These are phyloP conservation scores for Globisporangium rhizosaccharum DNA, from an alignment of 352 stramenopile genomes.

Conservation along the genomic window DNA sequence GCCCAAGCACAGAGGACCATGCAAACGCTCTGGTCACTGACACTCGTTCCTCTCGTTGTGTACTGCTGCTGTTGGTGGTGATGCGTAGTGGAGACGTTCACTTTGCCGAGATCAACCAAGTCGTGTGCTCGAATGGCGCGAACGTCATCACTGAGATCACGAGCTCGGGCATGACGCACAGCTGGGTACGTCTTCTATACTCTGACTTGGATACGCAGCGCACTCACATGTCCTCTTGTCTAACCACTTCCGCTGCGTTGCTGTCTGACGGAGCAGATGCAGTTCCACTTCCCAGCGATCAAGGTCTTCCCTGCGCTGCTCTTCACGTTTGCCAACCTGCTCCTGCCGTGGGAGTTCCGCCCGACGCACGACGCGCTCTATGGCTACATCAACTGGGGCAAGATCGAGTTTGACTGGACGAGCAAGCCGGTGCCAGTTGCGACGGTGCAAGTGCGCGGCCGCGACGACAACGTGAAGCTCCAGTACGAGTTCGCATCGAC, in stretches of 20 bases:
- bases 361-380: conserved; percentile 62
- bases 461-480: conserved; percentile 67
- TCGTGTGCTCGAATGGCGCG: conserved; percentile 72
- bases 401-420: conserved; percentile 90
- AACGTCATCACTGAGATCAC: conserved; percentile 84
- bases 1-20: neutral
- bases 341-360: conserved; percentile 79
- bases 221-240: no score
- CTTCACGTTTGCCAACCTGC: conserved; percentile 68
- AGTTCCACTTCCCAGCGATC: conserved; percentile 55
- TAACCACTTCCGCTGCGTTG: neutral
- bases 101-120: conserved; percentile 90
- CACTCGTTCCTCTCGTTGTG: conserved; percentile 5
- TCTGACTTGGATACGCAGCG: no score
- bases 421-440: conserved; percentile 41
- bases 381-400: conserved; percentile 90
- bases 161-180: conserved; percentile 92
- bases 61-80: neutral
- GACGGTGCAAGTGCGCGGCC: conserved; percentile 47
- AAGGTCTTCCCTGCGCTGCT: conserved; percentile 50
- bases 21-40: no score
- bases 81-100: conserved; percentile 87
- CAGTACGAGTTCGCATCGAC: conserved; percentile 50
- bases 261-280: conserved; percentile 35
- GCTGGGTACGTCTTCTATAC: conserved; percentile 86